A percentile compares a stretch with the other conserved stretches of the same genome.
These are phyloP conservation scores for Aspergillus felis DNA, from an alignment of 2,329 filamentous ascomycete genomes.

Conservation along the genomic window DNA sequence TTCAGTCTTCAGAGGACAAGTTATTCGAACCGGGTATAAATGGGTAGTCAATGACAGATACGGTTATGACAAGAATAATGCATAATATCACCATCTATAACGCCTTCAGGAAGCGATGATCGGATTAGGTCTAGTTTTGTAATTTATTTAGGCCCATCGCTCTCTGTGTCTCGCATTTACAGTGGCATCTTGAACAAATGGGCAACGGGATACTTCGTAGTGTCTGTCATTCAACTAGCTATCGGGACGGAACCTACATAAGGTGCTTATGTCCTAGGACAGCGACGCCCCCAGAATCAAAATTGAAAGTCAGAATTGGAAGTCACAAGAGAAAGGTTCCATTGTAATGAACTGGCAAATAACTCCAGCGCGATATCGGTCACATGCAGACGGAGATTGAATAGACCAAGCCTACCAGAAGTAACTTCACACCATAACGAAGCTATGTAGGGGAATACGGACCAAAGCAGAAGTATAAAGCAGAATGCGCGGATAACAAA, in stretches of 20 bases:
- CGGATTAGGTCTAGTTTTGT: not conserved
- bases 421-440: not conserved
- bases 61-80: constrained; percentile 16
- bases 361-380: not conserved
- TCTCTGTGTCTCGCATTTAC: not conserved
- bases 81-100: not conserved
- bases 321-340: not conserved
- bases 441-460: not conserved
- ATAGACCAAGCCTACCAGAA: not conserved
- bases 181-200: not conserved
- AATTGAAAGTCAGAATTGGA: not conserved
- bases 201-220: not conserved
- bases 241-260: not conserved
- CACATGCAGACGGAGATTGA: not conserved
- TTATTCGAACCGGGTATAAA: constrained; percentile 36
- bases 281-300: not conserved
- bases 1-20: constrained; percentile 23
- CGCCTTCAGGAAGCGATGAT: not conserved
- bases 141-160: not conserved
- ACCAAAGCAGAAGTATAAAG: not conserved
- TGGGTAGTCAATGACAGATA: constrained; percentile 25
- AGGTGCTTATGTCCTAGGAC: not conserved
- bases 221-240: not conserved
- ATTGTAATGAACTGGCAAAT: not conserved
- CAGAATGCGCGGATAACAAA: not conserved